Evolutionary conservation across 1,284 basidiomycete species (phyloP).

Genomic region (Sporisorium reilianum): DNA sequence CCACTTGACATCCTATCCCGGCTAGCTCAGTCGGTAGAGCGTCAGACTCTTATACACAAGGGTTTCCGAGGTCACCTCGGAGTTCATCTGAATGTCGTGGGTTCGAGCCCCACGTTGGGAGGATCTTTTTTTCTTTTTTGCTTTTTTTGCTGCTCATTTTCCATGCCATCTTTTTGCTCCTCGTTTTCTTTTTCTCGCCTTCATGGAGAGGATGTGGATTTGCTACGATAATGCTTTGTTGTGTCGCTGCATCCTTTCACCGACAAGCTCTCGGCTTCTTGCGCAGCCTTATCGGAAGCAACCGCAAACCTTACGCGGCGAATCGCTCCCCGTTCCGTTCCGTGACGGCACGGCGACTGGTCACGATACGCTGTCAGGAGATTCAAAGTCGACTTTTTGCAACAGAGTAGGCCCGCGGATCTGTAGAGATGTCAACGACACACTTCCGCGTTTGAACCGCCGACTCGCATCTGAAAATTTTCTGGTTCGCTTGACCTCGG

Average conservation of each 20-base stretch:
- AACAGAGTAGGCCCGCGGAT: too few relatives aligned
- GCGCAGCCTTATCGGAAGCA: not conserved
- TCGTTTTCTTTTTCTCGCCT: not conserved
- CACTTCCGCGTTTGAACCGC: too few relatives aligned
- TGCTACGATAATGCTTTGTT: too few relatives aligned
- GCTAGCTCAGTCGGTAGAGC: constrained; percentile 70
- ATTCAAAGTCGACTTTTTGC: too few relatives aligned
- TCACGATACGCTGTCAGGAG: too few relatives aligned
- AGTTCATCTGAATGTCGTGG: constrained; percentile 66
- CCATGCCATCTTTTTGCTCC: not conserved
- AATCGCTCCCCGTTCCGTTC: not conserved
- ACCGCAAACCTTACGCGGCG: not conserved
- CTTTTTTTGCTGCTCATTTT: not conserved
- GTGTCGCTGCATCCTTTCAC: too few relatives aligned
- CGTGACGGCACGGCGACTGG: not conserved
- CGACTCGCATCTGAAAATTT: not conserved
- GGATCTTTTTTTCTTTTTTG: constrained; percentile 35
- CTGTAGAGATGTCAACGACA: too few relatives aligned
- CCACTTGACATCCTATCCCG: constrained; percentile 41
- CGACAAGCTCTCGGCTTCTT: too few relatives aligned
- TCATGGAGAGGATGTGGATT: too few relatives aligned
- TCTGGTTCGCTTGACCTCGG: not conserved
- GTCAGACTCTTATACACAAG: constrained; percentile 67
- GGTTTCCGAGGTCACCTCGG: constrained; percentile 43
- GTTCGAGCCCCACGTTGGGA: constrained; percentile 69